These are phyloP conservation scores for Exophiala sp. DNA, from an alignment of 2,329 filamentous ascomycete genomes.

Conservation along the genomic window DNA sequence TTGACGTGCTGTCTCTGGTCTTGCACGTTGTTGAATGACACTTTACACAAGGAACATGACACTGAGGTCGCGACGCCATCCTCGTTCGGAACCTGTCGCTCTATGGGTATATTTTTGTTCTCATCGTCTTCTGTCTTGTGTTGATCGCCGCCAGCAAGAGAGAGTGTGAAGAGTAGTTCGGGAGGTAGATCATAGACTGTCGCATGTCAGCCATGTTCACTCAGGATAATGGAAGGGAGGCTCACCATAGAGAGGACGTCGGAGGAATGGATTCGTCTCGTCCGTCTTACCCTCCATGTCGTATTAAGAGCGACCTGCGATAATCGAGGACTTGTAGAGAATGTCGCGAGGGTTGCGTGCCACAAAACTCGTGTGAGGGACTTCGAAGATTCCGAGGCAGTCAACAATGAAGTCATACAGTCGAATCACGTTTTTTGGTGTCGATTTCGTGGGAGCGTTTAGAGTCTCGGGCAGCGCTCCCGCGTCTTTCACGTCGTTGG, in stretches of 20 bases:
- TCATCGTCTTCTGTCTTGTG: background rate
- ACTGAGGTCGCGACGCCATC: slow-evolving; percentile 55
- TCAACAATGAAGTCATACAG: no score
- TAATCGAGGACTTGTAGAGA: no score
- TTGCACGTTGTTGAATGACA: slow-evolving; percentile 66
- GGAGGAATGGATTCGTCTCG: slow-evolving; percentile 34
- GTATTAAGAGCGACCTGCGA: no score
- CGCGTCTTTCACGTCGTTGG: no score
- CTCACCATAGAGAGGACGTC: slow-evolving; percentile 51
- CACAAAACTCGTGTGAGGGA: no score
- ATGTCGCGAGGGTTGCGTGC: no score
- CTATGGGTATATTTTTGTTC: background rate
- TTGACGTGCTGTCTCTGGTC: slow-evolving; percentile 84
- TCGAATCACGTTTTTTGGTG: no score
- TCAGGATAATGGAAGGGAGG: background rate
- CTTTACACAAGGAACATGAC: slow-evolving; percentile 74
- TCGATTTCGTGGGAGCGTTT: no score
- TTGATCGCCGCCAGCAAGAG: slow-evolving; percentile 37
- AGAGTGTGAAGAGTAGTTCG: slow-evolving; percentile 67
- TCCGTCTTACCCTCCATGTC: slow-evolving; percentile 17
- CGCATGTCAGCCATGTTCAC: slow-evolving; percentile 22
- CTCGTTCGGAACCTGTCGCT: slow-evolving; percentile 21
- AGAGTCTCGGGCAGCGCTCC: no score
- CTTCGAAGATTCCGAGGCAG: no score
- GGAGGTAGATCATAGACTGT: slow-evolving; percentile 78